Base-by-base conservation (phyloP, 768 basidiomycete genomes). In the Kwoniella sp. region DNA sequence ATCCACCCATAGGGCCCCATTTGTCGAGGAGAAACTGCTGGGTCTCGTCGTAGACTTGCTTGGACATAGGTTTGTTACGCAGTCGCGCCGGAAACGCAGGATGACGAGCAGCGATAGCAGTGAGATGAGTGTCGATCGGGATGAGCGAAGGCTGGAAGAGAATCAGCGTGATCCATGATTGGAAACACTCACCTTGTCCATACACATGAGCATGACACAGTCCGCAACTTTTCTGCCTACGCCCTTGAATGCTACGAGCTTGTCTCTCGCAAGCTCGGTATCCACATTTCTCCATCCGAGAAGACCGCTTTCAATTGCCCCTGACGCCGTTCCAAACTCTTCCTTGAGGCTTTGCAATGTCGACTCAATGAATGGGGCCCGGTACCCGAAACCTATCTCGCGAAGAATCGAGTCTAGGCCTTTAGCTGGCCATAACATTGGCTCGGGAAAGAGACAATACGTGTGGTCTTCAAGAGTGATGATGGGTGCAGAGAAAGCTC, bases 151-250 rank as follows among this genome's bases (percentile, higher is more conserved):
- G 84, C 91, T 95, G 69, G 22, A 37, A 70, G 22, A 37, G 13
- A 44, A 13, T 64, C 30, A 55, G 63, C 27, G 63, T 22, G 36
- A 33, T 53, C 27, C 12, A 24, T 33, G 22, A 17, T 15, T 33
- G 33, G 29, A 3, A 22, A 21, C 19, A 61, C 75, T 21, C 68
- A 91, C 91, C 85, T 93, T 91, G 81, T 95, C 89, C 62, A 94
- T 77, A 73, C 90, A 91, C 92, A 97, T 95, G 17, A 97, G 82
- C 55, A 96, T 80, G 27, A 96, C 82, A 72, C 96, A 99, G 75
- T 99, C 96, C 1, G 95, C 95, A 0, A 99, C 96, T 77, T 99
- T 99, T 36, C 91, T 84, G 5, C 96, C 96, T 0, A 99, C 95
- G 0, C 96, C 96, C 48, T 90, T 84, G 60, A 97, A 87, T 73